phyloP scores from a whole-genome alignment of 1,284 basidiomycete species.

The Ustilago shanxiensis region DNA sequence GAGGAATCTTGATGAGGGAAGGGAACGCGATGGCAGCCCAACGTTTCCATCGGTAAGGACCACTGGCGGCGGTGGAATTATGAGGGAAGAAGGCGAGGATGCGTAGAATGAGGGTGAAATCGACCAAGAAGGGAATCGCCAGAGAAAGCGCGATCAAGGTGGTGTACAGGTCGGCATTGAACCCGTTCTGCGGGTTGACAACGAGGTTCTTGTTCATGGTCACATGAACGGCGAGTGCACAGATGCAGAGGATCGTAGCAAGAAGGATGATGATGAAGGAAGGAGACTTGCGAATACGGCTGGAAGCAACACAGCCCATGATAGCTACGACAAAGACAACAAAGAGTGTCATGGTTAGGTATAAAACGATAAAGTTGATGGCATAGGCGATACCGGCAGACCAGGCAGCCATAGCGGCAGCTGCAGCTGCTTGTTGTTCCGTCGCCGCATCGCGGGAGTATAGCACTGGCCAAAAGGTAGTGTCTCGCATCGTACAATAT shows the following conservation, averaged over 20 bases:
- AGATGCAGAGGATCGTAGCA: slow-evolving; percentile 12
- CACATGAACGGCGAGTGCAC: slow-evolving; percentile 16
- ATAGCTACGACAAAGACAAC: slow-evolving; percentile 19
- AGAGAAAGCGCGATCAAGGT: slow-evolving; percentile 21
- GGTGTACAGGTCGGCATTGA: slow-evolving; percentile 27
- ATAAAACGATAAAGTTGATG: slow-evolving; percentile 40
- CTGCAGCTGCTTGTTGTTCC: slow-evolving; percentile 24
- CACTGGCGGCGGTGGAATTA: slow-evolving; percentile 9
- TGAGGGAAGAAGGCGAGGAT: slow-evolving; percentile 36
- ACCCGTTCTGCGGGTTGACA: slow-evolving; percentile 21
- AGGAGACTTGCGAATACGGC: slow-evolving; percentile 25
- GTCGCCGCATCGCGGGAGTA: slow-evolving; percentile 13
- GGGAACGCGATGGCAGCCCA: slow-evolving; percentile 30
- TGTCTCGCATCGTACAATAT: not conserved
- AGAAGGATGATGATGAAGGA: slow-evolving; percentile 20
- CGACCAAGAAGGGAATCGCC: slow-evolving; percentile 35
- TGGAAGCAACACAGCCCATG: slow-evolving; percentile 31
- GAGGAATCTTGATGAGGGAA: slow-evolving; percentile 73
- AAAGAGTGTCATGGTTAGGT: slow-evolving; percentile 26
- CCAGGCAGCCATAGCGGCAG: slow-evolving; percentile 33
- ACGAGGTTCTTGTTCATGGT: slow-evolving; percentile 30
- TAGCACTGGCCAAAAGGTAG: not conserved
- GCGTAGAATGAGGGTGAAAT: slow-evolving; percentile 30
- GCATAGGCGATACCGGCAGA: slow-evolving; percentile 39
- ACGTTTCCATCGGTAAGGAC: slow-evolving; percentile 18